These are phyloP conservation scores for Scheffersomyces insectosa DNA, from an alignment of 1,139 yeast genomes.

Conservation along the genomic window DNA sequence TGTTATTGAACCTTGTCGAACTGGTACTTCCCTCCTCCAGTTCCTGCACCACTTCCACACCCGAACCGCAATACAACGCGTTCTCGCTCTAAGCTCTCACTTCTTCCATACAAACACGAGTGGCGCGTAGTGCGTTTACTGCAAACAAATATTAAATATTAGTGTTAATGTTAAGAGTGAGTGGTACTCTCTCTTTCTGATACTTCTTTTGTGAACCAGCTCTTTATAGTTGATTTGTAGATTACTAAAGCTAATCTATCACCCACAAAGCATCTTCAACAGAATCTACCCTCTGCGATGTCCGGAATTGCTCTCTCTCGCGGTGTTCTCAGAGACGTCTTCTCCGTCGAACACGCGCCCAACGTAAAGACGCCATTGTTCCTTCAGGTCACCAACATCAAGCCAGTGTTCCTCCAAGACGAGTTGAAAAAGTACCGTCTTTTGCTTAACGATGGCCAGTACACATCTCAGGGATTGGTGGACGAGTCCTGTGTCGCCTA, in stretches of 20 bases:
- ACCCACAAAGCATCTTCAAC: background rate
- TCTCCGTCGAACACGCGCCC: constrained; percentile 12
- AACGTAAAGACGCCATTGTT: constrained; percentile 30
- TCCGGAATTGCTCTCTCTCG: constrained; percentile 7
- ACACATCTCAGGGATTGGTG: constrained; percentile 63
- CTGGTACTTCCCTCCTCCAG: no score
- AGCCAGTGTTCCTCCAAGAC: constrained; percentile 40
- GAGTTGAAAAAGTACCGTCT: constrained; percentile 53
- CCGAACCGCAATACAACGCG: no score
- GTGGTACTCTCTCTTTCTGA: no score
- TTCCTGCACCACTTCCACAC: no score
- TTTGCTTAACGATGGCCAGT: constrained; percentile 65
- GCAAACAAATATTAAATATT: no score
- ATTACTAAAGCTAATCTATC: no score
- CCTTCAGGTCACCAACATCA: constrained; percentile 51
- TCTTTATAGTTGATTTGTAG: background rate
- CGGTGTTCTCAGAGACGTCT: constrained; percentile 15
- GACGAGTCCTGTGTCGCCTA: constrained; percentile 58
- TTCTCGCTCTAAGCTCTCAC: no score
- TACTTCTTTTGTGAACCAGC: background rate
- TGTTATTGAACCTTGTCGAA: no score
- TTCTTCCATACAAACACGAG: no score
- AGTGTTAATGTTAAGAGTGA: no score
- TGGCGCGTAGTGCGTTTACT: no score
- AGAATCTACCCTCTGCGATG: background rate